Evolutionary conservation across 768 basidiomycete genomes (phyloP), one percentile per base, ranked within the genome.

Genomic region (Rhizopogon sp.): DNA sequence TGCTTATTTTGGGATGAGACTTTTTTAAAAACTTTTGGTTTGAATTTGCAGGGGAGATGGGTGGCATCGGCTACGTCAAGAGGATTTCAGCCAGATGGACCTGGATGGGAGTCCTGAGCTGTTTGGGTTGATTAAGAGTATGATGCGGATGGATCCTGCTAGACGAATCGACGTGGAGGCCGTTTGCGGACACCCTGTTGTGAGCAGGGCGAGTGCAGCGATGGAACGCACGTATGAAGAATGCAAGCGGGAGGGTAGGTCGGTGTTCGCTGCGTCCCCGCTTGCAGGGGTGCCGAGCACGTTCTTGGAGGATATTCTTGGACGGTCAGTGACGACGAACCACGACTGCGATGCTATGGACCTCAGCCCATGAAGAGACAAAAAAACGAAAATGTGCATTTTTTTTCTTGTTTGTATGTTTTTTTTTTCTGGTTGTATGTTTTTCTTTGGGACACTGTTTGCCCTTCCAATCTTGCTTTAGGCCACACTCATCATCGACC

Each of bases 11-110:
- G 43, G 60, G 52, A 50, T 58, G 61, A 40, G 68, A 51, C 51
- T 39, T 50, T n/a, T 46, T 37, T 28, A n/a, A 47, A 47, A 5
- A 35, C 16, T 39, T 54, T n/a, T 49, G n/a, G 13, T 10, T 41
- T 57, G 28, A 43, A 17, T 66, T 64, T 65, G 43, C 66, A 94
- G 93, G 78, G 96, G 96, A 25, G 85, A 90, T 50, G 82, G 88
- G 1, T 99, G 97, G 97, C 95, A 97, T 64, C 84, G 88, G 59
- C 78, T 98, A 37, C 86, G 97, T 54, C 82, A 83, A 55, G 90
- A 96, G 67, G 91, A 99, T 73, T 94, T 97, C 67, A 82, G 85
- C 49, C 92, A 93, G 67, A 83, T 94, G 54, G 84, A 90, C 64
- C 67, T 88, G 61, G 77, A 79, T 35, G 79, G 75, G 49, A 90